These are phyloP conservation scores for Candida dendrica DNA, from an alignment of 805 yeast genomes.

Conservation along the genomic window DNA sequence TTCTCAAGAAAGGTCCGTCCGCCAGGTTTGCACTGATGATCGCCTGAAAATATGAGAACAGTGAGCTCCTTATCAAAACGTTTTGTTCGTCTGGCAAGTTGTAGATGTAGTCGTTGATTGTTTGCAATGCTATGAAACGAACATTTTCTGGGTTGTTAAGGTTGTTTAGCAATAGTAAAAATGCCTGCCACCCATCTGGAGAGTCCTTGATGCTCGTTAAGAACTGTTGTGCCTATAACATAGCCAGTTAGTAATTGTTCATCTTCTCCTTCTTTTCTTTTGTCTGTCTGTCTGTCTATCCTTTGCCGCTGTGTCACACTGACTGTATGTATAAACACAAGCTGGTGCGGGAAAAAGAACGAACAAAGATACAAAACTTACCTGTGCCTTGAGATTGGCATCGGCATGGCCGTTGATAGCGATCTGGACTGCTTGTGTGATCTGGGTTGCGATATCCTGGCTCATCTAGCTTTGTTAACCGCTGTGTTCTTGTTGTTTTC, in stretches of 20 bases:
- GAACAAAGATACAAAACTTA: slow-evolving; percentile 6
- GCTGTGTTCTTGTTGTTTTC: not conserved
- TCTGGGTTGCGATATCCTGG: slow-evolving; percentile 16
- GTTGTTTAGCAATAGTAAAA: slow-evolving; percentile 31
- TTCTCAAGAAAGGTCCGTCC: slow-evolving; percentile 40
- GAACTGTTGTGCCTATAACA: slow-evolving; percentile 38
- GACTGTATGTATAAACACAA: too few relatives aligned
- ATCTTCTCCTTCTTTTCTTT: too few relatives aligned
- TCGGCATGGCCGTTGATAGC: slow-evolving; percentile 23
- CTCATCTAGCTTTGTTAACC: not conserved
- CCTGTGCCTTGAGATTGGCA: slow-evolving; percentile 15
- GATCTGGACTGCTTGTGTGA: slow-evolving; percentile 24
- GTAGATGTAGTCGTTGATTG: slow-evolving; percentile 19
- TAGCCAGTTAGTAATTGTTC: too few relatives aligned
- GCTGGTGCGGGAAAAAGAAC: too few relatives aligned
- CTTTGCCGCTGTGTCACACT: too few relatives aligned
- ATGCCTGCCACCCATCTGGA: slow-evolving; percentile 39
- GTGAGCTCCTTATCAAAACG: slow-evolving; percentile 17
- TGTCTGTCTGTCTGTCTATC: too few relatives aligned
- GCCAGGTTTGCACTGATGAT: slow-evolving; percentile 12
- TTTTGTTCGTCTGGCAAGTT: slow-evolving; percentile 11
- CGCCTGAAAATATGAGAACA: slow-evolving; percentile 12
- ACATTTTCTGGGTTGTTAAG: slow-evolving; percentile 20
- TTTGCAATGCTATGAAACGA: slow-evolving; percentile 22
- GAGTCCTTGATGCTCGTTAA: slow-evolving; percentile 35